Conservation (phyloP, 2,329 filamentous ascomycete genomes). For the Teratosphaeria destructans region DNA sequence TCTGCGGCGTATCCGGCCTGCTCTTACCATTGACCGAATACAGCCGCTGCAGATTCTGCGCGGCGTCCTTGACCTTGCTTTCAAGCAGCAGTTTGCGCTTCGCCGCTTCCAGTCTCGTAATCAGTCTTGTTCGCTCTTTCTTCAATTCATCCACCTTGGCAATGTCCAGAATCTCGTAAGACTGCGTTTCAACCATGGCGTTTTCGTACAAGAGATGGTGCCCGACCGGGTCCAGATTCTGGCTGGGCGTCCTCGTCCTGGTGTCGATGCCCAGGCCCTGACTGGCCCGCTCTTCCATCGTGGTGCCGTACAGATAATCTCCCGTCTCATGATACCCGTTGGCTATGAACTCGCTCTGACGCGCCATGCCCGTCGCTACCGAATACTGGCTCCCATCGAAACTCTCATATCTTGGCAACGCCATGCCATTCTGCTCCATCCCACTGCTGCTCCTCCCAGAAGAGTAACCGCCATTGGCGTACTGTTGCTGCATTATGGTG, state of each 20-base stretch:
- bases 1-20: slow-evolving; percentile 32
- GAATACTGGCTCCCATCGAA: slow-evolving; percentile 20
- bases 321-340: slow-evolving; percentile 9
- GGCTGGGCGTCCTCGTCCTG: slow-evolving; percentile 12
- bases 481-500: slow-evolving; percentile 13
- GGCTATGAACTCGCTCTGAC: background rate
- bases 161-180: slow-evolving; percentile 76
- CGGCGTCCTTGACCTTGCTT: slow-evolving; percentile 88
- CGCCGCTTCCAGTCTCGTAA: slow-evolving; percentile 69
- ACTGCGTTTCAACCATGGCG: slow-evolving; percentile 75
- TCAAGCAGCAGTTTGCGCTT: slow-evolving; percentile 79
- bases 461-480: slow-evolving; percentile 11
- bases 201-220: slow-evolving; percentile 91
- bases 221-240: slow-evolving; percentile 50
- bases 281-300: slow-evolving; percentile 13
- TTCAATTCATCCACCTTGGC: slow-evolving; percentile 89
- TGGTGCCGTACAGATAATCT: slow-evolving; percentile 16
- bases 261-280: slow-evolving; percentile 22
- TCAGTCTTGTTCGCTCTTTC: slow-evolving; percentile 66
- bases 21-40: slow-evolving; percentile 52
- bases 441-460: slow-evolving; percentile 8
- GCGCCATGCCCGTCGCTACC: slow-evolving; percentile 4
- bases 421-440: background rate
- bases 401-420: slow-evolving; percentile 16
- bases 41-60: slow-evolving; percentile 72